Conservation (phyloP, 768 basidiomycete genomes). For the Coprinopsis strossmayeri region DNA sequence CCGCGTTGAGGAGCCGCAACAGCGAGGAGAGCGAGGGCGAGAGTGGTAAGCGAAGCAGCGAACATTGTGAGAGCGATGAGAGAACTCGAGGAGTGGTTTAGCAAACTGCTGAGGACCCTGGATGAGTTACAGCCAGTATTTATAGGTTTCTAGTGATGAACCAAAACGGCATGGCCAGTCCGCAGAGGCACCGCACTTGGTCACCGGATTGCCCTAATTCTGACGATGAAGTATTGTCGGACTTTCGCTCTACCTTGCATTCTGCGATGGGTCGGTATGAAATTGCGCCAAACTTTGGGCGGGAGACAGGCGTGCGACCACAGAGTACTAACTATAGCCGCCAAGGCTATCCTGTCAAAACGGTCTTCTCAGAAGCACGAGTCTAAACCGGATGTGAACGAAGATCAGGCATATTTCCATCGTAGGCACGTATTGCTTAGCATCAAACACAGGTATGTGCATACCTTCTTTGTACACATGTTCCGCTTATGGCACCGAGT, state of each 20-base stretch:
- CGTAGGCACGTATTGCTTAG: neutral
- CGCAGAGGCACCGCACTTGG: neutral
- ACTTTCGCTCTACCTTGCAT: neutral
- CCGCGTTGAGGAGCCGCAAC: neutral
- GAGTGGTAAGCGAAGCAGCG: neutral
- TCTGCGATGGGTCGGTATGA: neutral
- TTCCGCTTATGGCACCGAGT: neutral
- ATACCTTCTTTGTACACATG: neutral
- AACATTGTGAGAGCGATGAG: neutral
- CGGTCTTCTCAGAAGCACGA: neutral
- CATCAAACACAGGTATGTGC: neutral
- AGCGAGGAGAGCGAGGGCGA: slow-evolving; percentile 1
- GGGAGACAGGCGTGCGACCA: neutral
- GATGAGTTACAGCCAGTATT: neutral
- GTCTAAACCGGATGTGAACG: neutral
- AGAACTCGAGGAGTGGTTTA: neutral
- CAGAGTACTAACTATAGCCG: neutral
- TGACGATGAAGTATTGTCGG: neutral
- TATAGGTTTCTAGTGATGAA: neutral
- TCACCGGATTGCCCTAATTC: neutral
- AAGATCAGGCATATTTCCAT: neutral
- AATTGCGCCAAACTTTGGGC: neutral
- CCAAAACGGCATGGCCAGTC: neutral
- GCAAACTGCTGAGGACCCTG: neutral
- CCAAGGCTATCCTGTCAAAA: neutral